Conservation (phyloP, 352 stramenopile genomes). For the Globisporangium radiosum region DNA sequence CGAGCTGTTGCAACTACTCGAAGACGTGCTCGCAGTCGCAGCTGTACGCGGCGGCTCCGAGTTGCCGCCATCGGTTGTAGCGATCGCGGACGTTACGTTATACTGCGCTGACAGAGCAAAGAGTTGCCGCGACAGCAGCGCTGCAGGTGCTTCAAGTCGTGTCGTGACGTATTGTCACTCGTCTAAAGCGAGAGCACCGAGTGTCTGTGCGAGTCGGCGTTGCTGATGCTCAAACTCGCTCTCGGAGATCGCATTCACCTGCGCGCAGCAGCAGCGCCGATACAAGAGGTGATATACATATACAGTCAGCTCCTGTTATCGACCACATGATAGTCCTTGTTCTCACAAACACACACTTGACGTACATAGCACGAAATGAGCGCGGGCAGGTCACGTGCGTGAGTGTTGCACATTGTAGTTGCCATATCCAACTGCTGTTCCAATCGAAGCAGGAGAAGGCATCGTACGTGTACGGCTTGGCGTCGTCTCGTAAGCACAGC, state of each 20-base stretch:
- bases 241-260: conserved; percentile 7
- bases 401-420: no score
- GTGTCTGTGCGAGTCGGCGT: neutral
- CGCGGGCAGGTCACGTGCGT: no score
- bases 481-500: no score
- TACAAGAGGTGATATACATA: neutral
- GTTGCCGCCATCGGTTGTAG: conserved; percentile 24
- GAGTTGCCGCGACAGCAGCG: no score
- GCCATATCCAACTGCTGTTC: no score
- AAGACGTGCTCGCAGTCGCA: conserved; percentile 28
- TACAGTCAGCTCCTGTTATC: neutral
- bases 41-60: conserved; percentile 13
- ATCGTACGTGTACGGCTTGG: no score
- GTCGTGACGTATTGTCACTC: neutral
- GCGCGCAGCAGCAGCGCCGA: neutral
- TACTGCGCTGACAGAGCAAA: no score
- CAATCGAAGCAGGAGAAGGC: no score
- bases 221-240: conserved; percentile 1
- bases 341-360: conserved; percentile 2
- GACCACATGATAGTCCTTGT: neutral
- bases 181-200: no score
- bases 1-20: conserved; percentile 41
- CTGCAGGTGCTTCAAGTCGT: no score
- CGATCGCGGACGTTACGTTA: conserved; percentile 10
- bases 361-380: conserved; percentile 26